A percentile compares a stretch with the other conserved stretches of the same genome.
Evolutionary conservation across 805 yeast genomes (phyloP).

Genomic region (Starmerella bombi): DNA sequence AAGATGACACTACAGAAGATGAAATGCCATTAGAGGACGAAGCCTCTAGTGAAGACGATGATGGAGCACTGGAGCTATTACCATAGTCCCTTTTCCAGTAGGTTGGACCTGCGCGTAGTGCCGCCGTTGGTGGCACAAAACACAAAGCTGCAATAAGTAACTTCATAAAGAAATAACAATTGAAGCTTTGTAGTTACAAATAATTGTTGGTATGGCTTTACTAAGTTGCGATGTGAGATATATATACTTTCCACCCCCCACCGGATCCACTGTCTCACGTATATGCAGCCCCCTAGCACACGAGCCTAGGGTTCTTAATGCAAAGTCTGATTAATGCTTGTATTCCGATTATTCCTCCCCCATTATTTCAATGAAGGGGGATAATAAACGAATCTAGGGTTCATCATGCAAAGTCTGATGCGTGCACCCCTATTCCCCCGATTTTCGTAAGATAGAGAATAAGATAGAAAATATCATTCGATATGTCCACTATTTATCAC

Average conservation of each 20-base stretch:
- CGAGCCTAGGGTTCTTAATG: neutral
- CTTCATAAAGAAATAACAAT: neutral
- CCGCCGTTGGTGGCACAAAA: neutral
- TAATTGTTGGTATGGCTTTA: too few species aligned
- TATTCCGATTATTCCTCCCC: too few species aligned
- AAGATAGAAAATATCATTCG: too few species aligned
- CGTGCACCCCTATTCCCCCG: too few species aligned
- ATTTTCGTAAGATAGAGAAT: too few species aligned
- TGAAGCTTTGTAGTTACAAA: neutral
- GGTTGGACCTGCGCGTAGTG: neutral
- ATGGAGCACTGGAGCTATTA: neutral
- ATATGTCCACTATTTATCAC: too few species aligned
- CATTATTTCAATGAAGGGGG: too few species aligned
- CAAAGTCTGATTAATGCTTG: neutral
- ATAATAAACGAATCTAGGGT: too few species aligned
- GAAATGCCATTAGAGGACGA: neutral
- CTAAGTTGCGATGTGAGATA: neutral
- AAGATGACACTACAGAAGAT: neutral
- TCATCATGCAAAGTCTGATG: too few species aligned
- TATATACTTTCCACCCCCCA: neutral
- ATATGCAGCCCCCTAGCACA: neutral
- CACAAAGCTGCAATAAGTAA: neutral
- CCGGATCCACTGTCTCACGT: neutral
- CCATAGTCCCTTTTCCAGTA: neutral
- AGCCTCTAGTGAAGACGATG: neutral